Percentiles rank a stretch among this genome's conserved stretches.
Evolutionary conservation across 1,284 basidiomycete species (phyloP).

Genomic region (Sporisorium iseilematis-ciliati): DNA sequence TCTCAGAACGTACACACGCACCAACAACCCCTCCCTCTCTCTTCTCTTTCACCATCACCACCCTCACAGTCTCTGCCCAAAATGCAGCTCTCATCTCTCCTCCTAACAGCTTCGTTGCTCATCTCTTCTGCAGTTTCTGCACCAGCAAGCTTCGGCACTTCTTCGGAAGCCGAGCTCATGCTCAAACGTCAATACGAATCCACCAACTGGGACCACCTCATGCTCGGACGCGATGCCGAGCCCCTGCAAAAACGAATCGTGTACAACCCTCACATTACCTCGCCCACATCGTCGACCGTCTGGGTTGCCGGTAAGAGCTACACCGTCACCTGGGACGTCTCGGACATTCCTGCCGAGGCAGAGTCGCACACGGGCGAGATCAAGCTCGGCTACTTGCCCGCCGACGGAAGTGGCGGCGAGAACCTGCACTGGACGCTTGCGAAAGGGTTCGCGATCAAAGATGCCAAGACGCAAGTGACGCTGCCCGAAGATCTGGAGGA

Average conservation of each 20-base stretch:
- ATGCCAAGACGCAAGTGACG: conserved; percentile 24
- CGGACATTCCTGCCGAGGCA: conserved; percentile 31
- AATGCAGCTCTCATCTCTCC: conserved; percentile 34
- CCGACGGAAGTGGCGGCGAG: conserved; percentile 36
- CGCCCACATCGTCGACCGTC: conserved; percentile 17
- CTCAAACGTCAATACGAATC: conserved; percentile 35
- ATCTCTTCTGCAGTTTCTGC: conserved; percentile 21
- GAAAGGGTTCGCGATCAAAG: conserved; percentile 29
- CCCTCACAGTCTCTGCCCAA: neutral
- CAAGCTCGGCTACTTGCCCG: conserved; percentile 49
- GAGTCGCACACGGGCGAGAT: conserved; percentile 28
- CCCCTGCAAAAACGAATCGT: conserved; percentile 43
- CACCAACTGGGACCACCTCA: conserved; percentile 25
- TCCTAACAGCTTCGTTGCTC: conserved; percentile 31
- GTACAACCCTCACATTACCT: conserved; percentile 51
- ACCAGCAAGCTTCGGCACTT: conserved; percentile 27
- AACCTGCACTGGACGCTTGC: conserved; percentile 46
- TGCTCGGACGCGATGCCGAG: conserved; percentile 17
- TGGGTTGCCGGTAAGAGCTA: conserved; percentile 38
- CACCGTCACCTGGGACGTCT: conserved; percentile 38
- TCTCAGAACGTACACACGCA: no score
- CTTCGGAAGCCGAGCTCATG: conserved; percentile 33
- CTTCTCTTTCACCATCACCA: neutral
- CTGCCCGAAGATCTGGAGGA: conserved; percentile 27
- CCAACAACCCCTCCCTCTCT: neutral